phyloP scores from a whole-genome alignment of 1,284 basidiomycete genomes.

The Retiboletus flavoniger region DNA sequence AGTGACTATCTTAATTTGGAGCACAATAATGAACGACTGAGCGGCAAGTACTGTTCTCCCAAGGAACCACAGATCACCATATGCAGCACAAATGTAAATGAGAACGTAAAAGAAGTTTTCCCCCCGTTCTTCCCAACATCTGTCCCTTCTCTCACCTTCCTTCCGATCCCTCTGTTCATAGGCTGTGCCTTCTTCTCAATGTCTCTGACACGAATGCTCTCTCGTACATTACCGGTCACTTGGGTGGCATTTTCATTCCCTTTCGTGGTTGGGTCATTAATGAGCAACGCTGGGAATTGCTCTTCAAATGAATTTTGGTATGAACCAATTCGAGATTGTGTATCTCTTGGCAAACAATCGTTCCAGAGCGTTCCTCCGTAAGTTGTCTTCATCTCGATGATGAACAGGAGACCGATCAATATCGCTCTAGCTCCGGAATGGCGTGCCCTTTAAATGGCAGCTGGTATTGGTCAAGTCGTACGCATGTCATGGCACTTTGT shows the following conservation, averaged over 20 bases:
- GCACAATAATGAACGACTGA: constrained; percentile 2
- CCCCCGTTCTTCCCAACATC: not conserved
- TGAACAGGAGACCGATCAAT: not conserved
- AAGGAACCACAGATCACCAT: constrained; percentile 1
- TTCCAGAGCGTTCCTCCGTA: constrained; percentile 12
- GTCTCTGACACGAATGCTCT: not conserved
- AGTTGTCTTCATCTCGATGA: not conserved
- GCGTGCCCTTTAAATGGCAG: constrained; percentile 7
- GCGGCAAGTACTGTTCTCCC: not conserved
- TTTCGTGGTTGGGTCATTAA: constrained; percentile 7
- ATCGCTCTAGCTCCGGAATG: constrained; percentile 7
- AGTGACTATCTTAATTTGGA: constrained; percentile 4
- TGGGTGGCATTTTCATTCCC: constrained; percentile 9
- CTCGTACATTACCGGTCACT: not conserved
- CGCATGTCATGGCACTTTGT: not conserved
- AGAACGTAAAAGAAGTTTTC: constrained; percentile 1
- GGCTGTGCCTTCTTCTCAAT: constrained; percentile 13
- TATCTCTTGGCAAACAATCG: constrained; percentile 6
- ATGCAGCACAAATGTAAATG: constrained; percentile 9
- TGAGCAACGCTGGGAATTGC: constrained; percentile 13
- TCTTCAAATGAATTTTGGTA: constrained; percentile 19
- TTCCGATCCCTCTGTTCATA: not conserved
- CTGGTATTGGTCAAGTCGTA: constrained; percentile 23
- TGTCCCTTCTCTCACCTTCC: not conserved
- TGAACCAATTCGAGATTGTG: constrained; percentile 12